Base-by-base conservation (phyloP, 2,329 filamentous ascomycete genomes). In the Microthyrium microscopicum region DNA sequence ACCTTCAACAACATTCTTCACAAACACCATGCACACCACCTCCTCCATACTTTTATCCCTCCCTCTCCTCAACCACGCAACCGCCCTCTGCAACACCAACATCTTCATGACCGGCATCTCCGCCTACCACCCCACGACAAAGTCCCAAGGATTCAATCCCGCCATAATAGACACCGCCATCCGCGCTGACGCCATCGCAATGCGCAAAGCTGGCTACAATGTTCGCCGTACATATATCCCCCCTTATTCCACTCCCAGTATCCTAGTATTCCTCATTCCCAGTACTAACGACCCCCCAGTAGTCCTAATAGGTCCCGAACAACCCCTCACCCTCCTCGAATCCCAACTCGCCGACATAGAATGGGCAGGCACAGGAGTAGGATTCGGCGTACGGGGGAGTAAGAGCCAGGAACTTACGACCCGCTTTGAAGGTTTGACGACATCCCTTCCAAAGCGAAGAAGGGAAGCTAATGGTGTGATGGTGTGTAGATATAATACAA, bases 141-240 rank as follows among this genome's bases (percentile, higher is more conserved):
- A 2, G 12, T 3, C 5, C 3, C 20, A 33, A 33, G 21, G 31
- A 11, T 33, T 6, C 3, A 24, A 33, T 16, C 15, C 22, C 6
- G 17, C 12, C 12, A 26, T 27, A n/a, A 24, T 33, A 6, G 31
- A 33, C 22, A 8, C 17, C 15, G 21, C 12, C 4, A 15, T 33
- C 15, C 21, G 25, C 11, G 31, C 31, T 6, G 31, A 33, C 17
- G 31, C 31, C 13, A n/a, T 20, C 17, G 8, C 6, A 21, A 33
- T 33, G 7, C n/a, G 25, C 18, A 24, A 15, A 18, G 31, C 31
- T 2, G 31, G 31, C 15, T 33, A 33, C 15, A 33, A 33, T n/a
- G n/a, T n/a, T n/a, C n/a, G n/a, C n/a, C n/a, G n/a, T n/a, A n/a
- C n/a, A n/a, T n/a, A n/a, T n/a, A n/a, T n/a, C n/a, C n/a, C n/a